These are phyloP conservation scores for Boletus subluridellus DNA, from an alignment of 1,284 basidiomycete species.

Conservation along the genomic window DNA sequence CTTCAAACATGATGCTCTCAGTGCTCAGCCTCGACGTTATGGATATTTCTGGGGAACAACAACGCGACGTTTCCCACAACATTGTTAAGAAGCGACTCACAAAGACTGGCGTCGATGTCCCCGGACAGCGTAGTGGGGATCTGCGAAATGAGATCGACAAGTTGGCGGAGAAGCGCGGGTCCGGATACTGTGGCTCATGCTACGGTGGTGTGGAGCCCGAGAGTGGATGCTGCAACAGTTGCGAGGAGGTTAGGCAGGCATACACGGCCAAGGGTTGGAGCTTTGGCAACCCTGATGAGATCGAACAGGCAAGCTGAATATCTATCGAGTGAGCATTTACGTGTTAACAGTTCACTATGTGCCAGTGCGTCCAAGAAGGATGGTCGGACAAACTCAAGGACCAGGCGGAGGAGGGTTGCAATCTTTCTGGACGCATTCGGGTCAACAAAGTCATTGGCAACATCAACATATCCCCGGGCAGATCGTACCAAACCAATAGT, in stretches of 20 bases:
- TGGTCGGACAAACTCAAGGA: constrained; percentile 94
- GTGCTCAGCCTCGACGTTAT: constrained; percentile 94
- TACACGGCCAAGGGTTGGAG: constrained; percentile 95
- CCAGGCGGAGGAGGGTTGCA: constrained; percentile 93
- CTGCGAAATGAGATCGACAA: constrained; percentile 85
- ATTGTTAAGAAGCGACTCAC: constrained; percentile 82
- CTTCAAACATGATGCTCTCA: constrained; percentile 32
- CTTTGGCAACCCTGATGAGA: constrained; percentile 84
- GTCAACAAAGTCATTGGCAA: constrained; percentile 98
- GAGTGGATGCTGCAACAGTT: constrained; percentile 91
- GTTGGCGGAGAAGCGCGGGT: constrained; percentile 59
- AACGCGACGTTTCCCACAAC: constrained; percentile 87
- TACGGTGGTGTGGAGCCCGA: constrained; percentile 86
- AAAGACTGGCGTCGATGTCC: constrained; percentile 57
- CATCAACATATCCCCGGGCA: constrained; percentile 85
- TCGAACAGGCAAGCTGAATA: constrained; percentile 79
- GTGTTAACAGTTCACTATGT: constrained; percentile 5
- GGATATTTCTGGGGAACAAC: constrained; percentile 96
- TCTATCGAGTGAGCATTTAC: neutral
- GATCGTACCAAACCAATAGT: constrained; percentile 86
- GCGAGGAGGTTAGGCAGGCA: constrained; percentile 90
- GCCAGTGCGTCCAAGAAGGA: constrained; percentile 86
- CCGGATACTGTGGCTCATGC: constrained; percentile 91
- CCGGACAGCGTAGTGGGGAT: constrained; percentile 56
- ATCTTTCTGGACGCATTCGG: constrained; percentile 84